phyloP scores from a whole-genome alignment of 495 filamentous ascomycete genomes.

The Opeltia flavorubescens region DNA sequence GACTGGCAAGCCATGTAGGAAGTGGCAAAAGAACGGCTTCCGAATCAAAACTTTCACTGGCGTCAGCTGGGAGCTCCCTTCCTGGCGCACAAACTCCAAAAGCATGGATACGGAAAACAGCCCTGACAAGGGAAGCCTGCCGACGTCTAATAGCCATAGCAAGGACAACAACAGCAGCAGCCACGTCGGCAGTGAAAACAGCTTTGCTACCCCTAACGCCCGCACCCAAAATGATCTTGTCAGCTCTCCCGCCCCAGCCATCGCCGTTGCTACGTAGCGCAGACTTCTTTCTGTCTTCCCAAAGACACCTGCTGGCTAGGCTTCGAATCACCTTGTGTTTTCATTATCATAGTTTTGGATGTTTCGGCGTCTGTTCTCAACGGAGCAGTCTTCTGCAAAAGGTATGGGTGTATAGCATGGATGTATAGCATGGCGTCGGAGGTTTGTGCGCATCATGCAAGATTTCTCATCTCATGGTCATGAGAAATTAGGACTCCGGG shows the following conservation, averaged over 20 bases:
- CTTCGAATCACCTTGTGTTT: no score
- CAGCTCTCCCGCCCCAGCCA: slow-evolving; percentile 32
- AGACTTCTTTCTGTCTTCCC: no score
- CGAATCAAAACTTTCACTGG: slow-evolving; percentile 89
- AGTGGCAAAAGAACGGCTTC: slow-evolving; percentile 73
- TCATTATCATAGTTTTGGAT: no score
- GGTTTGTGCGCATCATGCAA: no score
- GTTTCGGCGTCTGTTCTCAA: no score
- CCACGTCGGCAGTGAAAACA: slow-evolving; percentile 58
- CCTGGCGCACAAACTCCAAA: slow-evolving; percentile 63
- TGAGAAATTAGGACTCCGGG: no score
- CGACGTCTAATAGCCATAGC: slow-evolving; percentile 55
- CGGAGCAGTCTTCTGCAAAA: no score
- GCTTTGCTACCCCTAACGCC: slow-evolving; percentile 44
- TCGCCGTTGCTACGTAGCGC: slow-evolving; percentile 22
- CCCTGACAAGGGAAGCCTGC: slow-evolving; percentile 24
- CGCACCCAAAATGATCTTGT: slow-evolving; percentile 22
- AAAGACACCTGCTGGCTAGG: no score
- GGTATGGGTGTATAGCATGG: no score
- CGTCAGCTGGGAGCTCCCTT: slow-evolving; percentile 64
- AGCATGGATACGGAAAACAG: slow-evolving; percentile 31
- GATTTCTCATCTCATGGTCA: no score
- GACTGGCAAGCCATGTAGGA: slow-evolving; percentile 76
- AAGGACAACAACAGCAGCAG: slow-evolving; percentile 63
- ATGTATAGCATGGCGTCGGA: no score